Conservation (phyloP, 768 basidiomycete genomes). For the Cystobasidiopsis lactophilus region DNA sequence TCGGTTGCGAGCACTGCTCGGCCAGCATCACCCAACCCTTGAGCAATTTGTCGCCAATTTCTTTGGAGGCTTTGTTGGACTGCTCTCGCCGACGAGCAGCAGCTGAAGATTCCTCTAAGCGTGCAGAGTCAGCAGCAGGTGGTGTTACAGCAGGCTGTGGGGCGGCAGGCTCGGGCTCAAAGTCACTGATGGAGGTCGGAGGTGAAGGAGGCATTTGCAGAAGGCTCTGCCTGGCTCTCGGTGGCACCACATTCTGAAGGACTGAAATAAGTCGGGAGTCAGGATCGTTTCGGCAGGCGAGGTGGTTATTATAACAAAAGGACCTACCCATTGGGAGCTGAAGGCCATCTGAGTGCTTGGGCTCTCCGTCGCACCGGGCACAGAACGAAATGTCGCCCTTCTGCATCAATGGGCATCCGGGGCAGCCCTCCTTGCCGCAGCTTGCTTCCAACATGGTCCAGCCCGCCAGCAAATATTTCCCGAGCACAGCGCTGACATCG, state of each 20-base stretch:
- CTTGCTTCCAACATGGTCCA: constrained; percentile 13
- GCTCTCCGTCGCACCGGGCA: constrained; percentile 2
- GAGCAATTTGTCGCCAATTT: constrained; percentile 53
- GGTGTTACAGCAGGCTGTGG: constrained; percentile 1
- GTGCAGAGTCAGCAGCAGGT: background rate
- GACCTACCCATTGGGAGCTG: background rate
- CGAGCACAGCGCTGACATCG: constrained; percentile 7
- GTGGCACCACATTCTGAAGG: no score
- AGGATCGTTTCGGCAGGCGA: no score
- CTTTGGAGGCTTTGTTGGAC: constrained; percentile 54
- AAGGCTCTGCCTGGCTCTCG: no score
- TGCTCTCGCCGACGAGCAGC: constrained; percentile 48
- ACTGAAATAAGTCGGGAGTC: no score
- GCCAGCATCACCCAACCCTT: constrained; percentile 78
- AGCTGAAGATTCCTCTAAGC: constrained; percentile 21
- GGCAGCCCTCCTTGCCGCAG: constrained; percentile 7
- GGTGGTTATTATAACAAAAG: no score
- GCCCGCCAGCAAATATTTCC: constrained; percentile 5
- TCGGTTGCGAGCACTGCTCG: constrained; percentile 49
- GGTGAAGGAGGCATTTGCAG: no score
- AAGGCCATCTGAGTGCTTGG: background rate
- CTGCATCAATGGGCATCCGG: constrained; percentile 9
- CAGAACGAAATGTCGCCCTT: constrained; percentile 9
- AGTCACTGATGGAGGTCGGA: no score
- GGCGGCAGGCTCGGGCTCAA: constrained; percentile 4